Evolutionary conservation across 169 alveolate species (phyloP).

Genomic region (Plasmodium chabaudi): DNA sequence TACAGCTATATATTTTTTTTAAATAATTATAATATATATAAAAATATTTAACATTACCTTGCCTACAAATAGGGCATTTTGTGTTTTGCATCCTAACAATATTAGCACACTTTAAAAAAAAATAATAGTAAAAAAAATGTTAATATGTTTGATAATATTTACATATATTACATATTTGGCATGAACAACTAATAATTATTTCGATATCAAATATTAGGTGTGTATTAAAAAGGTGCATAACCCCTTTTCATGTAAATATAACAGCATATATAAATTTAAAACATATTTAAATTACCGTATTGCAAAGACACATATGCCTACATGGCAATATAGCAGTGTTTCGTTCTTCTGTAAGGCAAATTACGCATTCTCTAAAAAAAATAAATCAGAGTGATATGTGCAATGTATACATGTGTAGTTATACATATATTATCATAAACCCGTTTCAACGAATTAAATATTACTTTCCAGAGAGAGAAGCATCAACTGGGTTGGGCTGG

Average conservation of each 20-base stretch:
- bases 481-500: conserved; percentile 25
- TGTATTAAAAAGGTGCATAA: no score
- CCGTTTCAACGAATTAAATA: not conserved
- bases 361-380: conserved; percentile 81
- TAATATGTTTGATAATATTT: not conserved
- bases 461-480: conserved; percentile 54
- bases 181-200: no score
- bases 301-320: conserved; percentile 88
- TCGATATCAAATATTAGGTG: no score
- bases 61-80: conserved; percentile 84
- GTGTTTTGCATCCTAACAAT: conserved; percentile 83
- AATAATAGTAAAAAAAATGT: not conserved
- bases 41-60: conserved; percentile 73
- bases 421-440: conserved; percentile 1
- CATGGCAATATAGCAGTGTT: conserved; percentile 87
- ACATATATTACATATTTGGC: not conserved
- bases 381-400: not conserved
- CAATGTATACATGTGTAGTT: not conserved
- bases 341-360: conserved; percentile 82
- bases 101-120: conserved; percentile 80
- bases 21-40: not conserved
- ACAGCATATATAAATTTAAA: no score
- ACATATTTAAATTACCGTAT: conserved; percentile 64
- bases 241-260: no score
- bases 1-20: not conserved